Conservation (phyloP, 148 eudicot genomes). For the Rhododendron molle region DNA sequence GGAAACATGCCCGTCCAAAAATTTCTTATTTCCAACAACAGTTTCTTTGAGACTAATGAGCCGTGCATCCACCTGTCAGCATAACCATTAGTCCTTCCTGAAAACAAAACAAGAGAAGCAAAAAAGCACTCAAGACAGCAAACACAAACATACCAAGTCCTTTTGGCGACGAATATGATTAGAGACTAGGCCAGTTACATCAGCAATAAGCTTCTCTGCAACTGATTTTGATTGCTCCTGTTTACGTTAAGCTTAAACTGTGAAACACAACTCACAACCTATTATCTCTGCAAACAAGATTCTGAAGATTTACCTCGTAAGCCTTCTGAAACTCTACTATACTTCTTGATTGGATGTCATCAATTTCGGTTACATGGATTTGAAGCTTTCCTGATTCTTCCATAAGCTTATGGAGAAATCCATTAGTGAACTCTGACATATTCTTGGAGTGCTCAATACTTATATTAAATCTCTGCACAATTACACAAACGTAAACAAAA, state of each 20-base stretch:
- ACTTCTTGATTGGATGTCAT: slow-evolving; percentile 55
- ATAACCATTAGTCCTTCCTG: neutral
- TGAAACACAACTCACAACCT: slow-evolving; percentile 1
- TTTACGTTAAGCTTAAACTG: slow-evolving; percentile 3
- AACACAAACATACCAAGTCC: slow-evolving; percentile 56
- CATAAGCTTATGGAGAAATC: slow-evolving; percentile 50
- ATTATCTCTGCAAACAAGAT: neutral
- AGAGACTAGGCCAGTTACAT: slow-evolving; percentile 65
- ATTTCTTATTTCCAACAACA: slow-evolving; percentile 49
- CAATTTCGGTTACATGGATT: slow-evolving; percentile 55
- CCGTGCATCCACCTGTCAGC: slow-evolving; percentile 67
- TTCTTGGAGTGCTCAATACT: slow-evolving; percentile 51
- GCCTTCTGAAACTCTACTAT: slow-evolving; percentile 73
- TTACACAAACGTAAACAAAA: neutral
- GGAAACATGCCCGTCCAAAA: slow-evolving; percentile 73
- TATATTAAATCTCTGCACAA: slow-evolving; percentile 63
- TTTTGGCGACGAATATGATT: slow-evolving; percentile 68
- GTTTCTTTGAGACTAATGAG: slow-evolving; percentile 54
- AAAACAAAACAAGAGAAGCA: neutral
- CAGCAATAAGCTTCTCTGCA: slow-evolving; percentile 85
- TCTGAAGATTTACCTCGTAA: slow-evolving; percentile 48
- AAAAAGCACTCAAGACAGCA: neutral
- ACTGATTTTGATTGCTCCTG: slow-evolving; percentile 80
- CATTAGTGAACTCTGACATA: slow-evolving; percentile 54
- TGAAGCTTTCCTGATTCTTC: slow-evolving; percentile 61